A percentile compares a stretch with the other conserved stretches of the same genome.
phyloP scores from a whole-genome alignment of 2,329 filamentous ascomycete species.

The Trichoderma polysporum region DNA sequence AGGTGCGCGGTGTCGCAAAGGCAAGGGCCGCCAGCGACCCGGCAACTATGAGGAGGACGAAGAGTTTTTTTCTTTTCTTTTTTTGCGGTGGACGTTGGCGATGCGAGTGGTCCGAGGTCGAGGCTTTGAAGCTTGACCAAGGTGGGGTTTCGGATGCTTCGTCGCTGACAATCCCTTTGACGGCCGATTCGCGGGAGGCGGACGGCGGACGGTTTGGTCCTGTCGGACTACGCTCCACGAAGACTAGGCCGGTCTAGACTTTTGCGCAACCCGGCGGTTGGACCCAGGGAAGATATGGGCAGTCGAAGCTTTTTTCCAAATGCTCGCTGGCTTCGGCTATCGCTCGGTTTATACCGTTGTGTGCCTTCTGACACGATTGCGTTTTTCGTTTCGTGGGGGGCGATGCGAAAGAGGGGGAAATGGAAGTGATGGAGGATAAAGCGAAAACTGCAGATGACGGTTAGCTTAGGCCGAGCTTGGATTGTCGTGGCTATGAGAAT shows the following conservation, averaged over 20 bases:
- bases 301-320: neutral
- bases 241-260: constrained; percentile 21
- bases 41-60: neutral
- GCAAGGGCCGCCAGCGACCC: constrained; percentile 21
- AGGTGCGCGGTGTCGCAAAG: constrained; percentile 1
- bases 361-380: neutral
- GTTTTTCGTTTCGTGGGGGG: constrained; percentile 2
- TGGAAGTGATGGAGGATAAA: neutral
- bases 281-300: neutral
- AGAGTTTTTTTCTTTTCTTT: neutral
- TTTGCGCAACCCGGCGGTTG: neutral
- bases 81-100: neutral
- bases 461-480: neutral
- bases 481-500: neutral
- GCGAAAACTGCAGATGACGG: neutral
- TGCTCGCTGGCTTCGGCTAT: constrained; percentile 9
- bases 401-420: neutral
- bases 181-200: constrained; percentile 22
- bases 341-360: constrained; percentile 15
- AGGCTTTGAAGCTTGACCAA: constrained; percentile 13
- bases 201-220: constrained; percentile 19
- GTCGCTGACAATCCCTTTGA: constrained; percentile 12
- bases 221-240: constrained; percentile 8
- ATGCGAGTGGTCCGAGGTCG: constrained; percentile 11
- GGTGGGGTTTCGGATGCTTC: constrained; percentile 17